These are phyloP conservation scores for Stramenopiles sp. DNA, from an alignment of 352 stramenopile species.

Conservation along the genomic window DNA sequence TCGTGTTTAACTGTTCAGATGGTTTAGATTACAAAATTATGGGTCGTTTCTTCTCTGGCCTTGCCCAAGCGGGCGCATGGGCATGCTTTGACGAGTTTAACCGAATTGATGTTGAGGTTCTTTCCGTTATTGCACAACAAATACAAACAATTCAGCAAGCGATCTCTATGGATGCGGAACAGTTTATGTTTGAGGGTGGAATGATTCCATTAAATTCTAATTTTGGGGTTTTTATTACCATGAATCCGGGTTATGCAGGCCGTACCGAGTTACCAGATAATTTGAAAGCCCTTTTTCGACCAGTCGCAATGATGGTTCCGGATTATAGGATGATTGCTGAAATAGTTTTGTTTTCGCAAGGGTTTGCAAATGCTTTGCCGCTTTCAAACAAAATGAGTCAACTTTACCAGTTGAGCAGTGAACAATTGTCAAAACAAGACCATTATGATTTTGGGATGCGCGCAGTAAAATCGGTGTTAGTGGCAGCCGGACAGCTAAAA, in stretches of 20 bases:
- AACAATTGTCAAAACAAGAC: constrained; percentile 78
- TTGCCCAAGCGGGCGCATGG: constrained; percentile 73
- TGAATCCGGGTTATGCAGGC: constrained; percentile 77
- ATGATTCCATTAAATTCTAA: constrained; percentile 63
- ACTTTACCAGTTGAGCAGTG: constrained; percentile 68
- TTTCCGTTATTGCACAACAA: constrained; percentile 85
- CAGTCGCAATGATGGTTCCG: constrained; percentile 81
- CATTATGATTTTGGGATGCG: constrained; percentile 85
- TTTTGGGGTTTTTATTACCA: constrained; percentile 87
- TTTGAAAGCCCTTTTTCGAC: constrained; percentile 71
- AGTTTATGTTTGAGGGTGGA: constrained; percentile 79
- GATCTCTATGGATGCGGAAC: constrained; percentile 55
- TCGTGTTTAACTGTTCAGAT: constrained; percentile 87
- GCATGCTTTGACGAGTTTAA: constrained; percentile 91
- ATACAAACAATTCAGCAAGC: constrained; percentile 80
- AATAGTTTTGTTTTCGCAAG: constrained; percentile 79
- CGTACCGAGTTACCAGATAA: constrained; percentile 74
- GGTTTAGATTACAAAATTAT: constrained; percentile 89
- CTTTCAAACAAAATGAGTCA: constrained; percentile 83
- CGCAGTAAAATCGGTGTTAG: constrained; percentile 73
- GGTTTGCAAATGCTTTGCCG: constrained; percentile 68
- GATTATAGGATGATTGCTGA: constrained; percentile 78
- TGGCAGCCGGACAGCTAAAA: constrained; percentile 75
- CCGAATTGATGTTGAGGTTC: constrained; percentile 80
- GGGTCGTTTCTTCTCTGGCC: constrained; percentile 77